Evolutionary conservation across 2,329 filamentous ascomycete species (phyloP).

Genomic region (Sphaerostilbella broomeana): DNA sequence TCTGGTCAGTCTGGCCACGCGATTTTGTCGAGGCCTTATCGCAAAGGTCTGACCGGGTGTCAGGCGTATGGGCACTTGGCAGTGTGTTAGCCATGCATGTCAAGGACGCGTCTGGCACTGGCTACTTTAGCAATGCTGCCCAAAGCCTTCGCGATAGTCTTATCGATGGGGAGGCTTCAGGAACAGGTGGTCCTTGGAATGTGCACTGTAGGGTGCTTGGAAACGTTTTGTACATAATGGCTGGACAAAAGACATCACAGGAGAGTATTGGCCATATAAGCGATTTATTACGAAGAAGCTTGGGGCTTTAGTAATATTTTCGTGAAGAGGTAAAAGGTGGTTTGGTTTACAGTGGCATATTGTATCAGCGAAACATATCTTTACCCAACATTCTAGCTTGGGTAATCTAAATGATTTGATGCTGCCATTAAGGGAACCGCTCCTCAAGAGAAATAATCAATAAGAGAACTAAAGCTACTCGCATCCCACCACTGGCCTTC

Average conservation of each 20-base stretch:
- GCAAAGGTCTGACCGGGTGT: conserved; percentile 42
- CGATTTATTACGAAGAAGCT: conserved; percentile 9
- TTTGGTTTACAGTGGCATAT: too few species aligned
- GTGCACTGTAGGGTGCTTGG: conserved; percentile 50
- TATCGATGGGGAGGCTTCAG: conserved; percentile 14
- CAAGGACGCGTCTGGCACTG: conserved; percentile 33
- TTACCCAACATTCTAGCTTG: too few species aligned
- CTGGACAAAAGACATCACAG: conserved; percentile 38
- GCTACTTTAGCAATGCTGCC: conserved; percentile 43
- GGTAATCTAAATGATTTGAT: too few species aligned
- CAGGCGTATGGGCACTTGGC: conserved; percentile 66
- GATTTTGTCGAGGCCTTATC: conserved; percentile 55
- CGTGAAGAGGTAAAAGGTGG: not conserved
- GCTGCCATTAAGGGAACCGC: too few species aligned
- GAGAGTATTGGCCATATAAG: conserved; percentile 24
- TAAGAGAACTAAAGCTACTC: too few species aligned
- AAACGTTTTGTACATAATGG: conserved; percentile 54
- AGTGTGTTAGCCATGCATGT: conserved; percentile 64
- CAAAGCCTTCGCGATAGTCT: conserved; percentile 36
- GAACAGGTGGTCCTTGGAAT: conserved; percentile 35
- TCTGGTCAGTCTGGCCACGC: conserved; percentile 67
- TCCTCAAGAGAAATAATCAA: too few species aligned
- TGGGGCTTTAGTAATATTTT: not conserved
- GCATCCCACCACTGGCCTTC: too few species aligned
- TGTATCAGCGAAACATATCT: too few species aligned